phyloP scores from a whole-genome alignment of 2,329 filamentous ascomycete genomes.

The Monosporascus sp. region DNA sequence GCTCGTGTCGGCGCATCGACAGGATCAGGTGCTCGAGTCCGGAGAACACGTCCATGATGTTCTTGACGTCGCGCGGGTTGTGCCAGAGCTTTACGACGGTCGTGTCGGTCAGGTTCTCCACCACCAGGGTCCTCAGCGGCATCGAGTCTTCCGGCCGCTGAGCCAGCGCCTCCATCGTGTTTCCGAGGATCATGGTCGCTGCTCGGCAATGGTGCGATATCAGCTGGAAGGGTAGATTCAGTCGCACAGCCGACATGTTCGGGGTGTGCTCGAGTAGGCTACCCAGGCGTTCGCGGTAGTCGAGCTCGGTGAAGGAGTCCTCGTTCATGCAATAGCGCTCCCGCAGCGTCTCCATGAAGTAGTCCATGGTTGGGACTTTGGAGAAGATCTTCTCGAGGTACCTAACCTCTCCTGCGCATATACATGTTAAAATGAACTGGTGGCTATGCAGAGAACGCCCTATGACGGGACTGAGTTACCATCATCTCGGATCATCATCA shows the following conservation, averaged over 20 bases:
- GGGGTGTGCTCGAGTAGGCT: conserved; percentile 39
- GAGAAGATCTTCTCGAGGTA: conserved; percentile 42
- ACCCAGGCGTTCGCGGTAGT: conserved; percentile 37
- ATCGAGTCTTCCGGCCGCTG: conserved; percentile 38
- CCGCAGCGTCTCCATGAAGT: conserved; percentile 38
- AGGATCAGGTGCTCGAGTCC: conserved; percentile 40
- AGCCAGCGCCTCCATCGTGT: conserved; percentile 43
- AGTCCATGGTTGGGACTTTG: conserved; percentile 38
- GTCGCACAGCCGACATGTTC: conserved; percentile 38
- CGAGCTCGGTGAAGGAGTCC: conserved; percentile 42
- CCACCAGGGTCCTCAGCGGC: conserved; percentile 38
- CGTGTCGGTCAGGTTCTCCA: conserved; percentile 45
- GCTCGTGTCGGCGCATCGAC: conserved; percentile 40
- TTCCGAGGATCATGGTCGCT: conserved; percentile 46
- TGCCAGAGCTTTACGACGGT: conserved; percentile 43
- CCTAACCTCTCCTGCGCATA: conserved; percentile 38
- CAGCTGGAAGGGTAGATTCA: conserved; percentile 47
- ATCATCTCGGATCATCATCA: conserved; percentile 49
- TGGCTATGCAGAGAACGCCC: neutral
- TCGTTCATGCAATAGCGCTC: conserved; percentile 43
- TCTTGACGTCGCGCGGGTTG: conserved; percentile 45
- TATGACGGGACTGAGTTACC: conserved; percentile 25
- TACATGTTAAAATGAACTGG: neutral
- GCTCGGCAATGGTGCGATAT: conserved; percentile 39
- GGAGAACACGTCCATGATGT: conserved; percentile 38